Percentiles rank a stretch among this genome's conserved stretches.
These are phyloP conservation scores for Flueggea neowawraea DNA, from an alignment of 441 rosid species.

Conservation along the genomic window DNA sequence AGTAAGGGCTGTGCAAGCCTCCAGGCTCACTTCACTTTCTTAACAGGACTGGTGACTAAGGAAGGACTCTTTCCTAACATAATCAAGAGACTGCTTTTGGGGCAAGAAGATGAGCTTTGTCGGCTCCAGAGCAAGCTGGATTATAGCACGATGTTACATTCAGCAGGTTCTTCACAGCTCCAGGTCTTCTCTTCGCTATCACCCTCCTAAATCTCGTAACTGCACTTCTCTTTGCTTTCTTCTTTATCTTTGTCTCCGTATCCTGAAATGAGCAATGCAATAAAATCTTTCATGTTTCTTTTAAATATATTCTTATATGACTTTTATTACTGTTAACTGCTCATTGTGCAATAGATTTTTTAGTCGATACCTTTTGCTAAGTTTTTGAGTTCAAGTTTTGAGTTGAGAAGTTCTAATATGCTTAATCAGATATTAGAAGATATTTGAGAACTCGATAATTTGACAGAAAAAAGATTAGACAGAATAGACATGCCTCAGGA, in stretches of 20 bases:
- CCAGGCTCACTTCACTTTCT: not conserved
- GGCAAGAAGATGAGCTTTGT: constrained; percentile 26
- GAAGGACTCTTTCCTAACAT: constrained; percentile 1
- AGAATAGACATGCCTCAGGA: constrained; percentile 23
- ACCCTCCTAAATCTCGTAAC: constrained; percentile 31
- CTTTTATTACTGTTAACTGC: too few relatives aligned
- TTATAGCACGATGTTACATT: constrained; percentile 52
- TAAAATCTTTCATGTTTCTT: not conserved
- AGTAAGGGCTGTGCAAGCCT: too few relatives aligned
- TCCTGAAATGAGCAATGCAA: constrained; percentile 18
- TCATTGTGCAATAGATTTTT: too few relatives aligned
- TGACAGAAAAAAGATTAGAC: not conserved
- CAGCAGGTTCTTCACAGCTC: constrained; percentile 34
- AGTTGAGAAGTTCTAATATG: too few relatives aligned
- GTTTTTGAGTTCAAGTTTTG: not conserved
- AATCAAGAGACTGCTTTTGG: constrained; percentile 20
- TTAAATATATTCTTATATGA: too few relatives aligned
- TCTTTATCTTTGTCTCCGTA: constrained; percentile 21
- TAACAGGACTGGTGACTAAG: not conserved
- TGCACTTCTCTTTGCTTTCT: constrained; percentile 29
- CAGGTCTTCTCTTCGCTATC: constrained; percentile 26
- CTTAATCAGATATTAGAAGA: too few relatives aligned
- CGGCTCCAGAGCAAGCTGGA: constrained; percentile 33
- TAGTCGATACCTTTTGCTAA: not conserved
- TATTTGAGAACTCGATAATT: too few relatives aligned